Base-by-base conservation (phyloP, 2,329 filamentous ascomycete species). In the Trichoderma arundinaceum region DNA sequence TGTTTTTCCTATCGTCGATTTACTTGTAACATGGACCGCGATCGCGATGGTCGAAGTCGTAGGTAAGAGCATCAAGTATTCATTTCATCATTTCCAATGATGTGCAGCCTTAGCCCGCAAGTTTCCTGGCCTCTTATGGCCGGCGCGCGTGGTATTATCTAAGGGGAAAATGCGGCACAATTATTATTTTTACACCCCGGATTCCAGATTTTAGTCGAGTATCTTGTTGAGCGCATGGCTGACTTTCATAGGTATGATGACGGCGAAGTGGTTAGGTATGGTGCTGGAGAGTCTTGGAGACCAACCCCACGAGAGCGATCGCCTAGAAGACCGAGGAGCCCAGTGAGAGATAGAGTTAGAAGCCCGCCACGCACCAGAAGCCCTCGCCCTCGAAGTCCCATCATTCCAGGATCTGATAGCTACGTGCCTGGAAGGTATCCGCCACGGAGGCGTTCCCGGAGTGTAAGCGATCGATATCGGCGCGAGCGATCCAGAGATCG, bases 211-310 rank as follows among this genome's bases (percentile, higher is more conserved):
- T 51, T 7, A 6, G 9, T 33, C 19, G n/a, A 43, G 1, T 7
- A 6, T 22, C 7, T 38, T 9, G 12, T 62, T 38, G 12, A 19
- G 17, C 22, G 13, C 38, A 62, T 57, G 51, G 13, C 64, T 64
- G 22, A 68, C 67, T 70, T 64, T 72, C 63, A 39, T 19, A 87
- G 85, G 73, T 88, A 85, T 71, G 85, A 88, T 69, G 85, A 88
- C 69, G 85, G 85, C 51, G 85, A 88, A 76, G 86, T 88, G 62
- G 83, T 86, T 68, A 80, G 85, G 72, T 88, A 87, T 73, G 85
- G 85, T 59, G 86, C 86, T 12, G 85, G 85, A 66, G 85, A 88
- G 75, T 87, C 84, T 43, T 88, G 86, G 79, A 79, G 85, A 66
- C 85, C 85, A 10, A 87, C 84, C 66, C 86, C 85, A 58, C 76